phyloP scores from a whole-genome alignment of 2,329 filamentous ascomycete genomes.

The Xylaria polymorpha region DNA sequence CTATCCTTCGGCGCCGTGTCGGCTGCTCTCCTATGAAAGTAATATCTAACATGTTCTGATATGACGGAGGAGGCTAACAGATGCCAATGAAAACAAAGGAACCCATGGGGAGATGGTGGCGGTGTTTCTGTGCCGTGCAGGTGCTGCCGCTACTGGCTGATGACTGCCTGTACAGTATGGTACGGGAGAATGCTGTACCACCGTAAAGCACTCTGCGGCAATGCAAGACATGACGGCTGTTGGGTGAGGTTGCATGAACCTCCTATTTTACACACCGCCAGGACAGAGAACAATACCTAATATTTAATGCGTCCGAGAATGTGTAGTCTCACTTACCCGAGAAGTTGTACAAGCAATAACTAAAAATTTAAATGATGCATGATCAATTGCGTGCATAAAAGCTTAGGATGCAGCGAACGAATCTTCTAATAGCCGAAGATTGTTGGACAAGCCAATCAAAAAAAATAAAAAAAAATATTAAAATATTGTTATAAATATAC shows the following conservation, averaged over 20 bases:
- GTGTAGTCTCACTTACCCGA: neutral
- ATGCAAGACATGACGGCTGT: constrained; percentile 15
- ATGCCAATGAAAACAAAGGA: constrained; percentile 13
- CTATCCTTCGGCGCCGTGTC: constrained; percentile 27
- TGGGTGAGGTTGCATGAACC: constrained; percentile 13
- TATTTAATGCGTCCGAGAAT: neutral
- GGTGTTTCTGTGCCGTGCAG: constrained; percentile 23
- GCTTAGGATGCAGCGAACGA: neutral
- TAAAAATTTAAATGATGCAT: neutral
- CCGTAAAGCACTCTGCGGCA: constrained; percentile 15
- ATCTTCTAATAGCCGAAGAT: constrained; percentile 2
- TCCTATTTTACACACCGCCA: constrained; percentile 16
- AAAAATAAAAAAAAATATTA: too few species aligned
- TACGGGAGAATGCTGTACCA: constrained; percentile 24
- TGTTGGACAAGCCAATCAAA: constrained; percentile 5
- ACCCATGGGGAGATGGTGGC: constrained; percentile 3
- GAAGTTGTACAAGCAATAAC: neutral
- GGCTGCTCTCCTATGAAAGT: constrained; percentile 21
- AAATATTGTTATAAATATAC: too few species aligned
- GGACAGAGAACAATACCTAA: neutral
- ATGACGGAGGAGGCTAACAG: constrained; percentile 16
- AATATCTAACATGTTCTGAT: constrained; percentile 9
- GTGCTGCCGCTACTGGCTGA: constrained; percentile 17
- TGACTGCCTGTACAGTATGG: neutral
- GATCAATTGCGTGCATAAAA: neutral